A percentile compares a stretch with the other conserved stretches of the same genome.
Conservation (phyloP, 257 asterid genomes). For the Anisodus acutangulus region DNA sequence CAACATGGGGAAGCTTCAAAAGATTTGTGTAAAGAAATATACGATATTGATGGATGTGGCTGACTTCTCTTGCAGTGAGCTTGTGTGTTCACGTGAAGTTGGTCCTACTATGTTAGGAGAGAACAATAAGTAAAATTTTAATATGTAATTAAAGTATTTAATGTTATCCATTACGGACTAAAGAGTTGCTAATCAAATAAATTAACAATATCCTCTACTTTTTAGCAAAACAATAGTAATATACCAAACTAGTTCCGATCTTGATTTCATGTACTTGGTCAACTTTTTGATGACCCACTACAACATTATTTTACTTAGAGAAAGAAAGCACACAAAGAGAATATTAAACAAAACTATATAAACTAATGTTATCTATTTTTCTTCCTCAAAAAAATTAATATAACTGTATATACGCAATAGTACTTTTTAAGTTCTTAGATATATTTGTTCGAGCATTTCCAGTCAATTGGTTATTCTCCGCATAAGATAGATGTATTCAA, state of each 20-base stretch:
- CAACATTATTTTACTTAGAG: neutral
- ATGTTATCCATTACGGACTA: conserved; percentile 46
- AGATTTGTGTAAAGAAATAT: conserved; percentile 29
- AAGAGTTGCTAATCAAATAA: conserved; percentile 33
- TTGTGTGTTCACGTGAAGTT: conserved; percentile 77
- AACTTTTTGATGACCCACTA: conserved; percentile 33
- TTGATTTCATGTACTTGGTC: conserved; percentile 68
- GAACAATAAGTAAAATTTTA: conserved; percentile 34
- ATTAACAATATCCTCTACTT: conserved; percentile 38
- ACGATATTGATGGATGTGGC: conserved; percentile 40
- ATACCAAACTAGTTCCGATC: conserved; percentile 41
- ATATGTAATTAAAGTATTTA: conserved; percentile 46
- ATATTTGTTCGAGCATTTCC: neutral
- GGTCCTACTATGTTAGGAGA: conserved; percentile 64
- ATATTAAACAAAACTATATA: neutral
- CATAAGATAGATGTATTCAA: too few relatives aligned
- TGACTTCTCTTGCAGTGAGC: conserved; percentile 63
- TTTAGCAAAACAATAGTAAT: conserved; percentile 31
- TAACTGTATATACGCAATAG: neutral
- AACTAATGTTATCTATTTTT: neutral
- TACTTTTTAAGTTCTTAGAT: neutral
- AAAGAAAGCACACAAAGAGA: neutral
- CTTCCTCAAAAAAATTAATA: neutral
- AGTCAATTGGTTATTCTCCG: too few relatives aligned
- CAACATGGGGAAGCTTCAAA: conserved; percentile 39